Evolutionary conservation across 495 filamentous ascomycete species (phyloP).

Genomic region (Penicillium steckii): DNA sequence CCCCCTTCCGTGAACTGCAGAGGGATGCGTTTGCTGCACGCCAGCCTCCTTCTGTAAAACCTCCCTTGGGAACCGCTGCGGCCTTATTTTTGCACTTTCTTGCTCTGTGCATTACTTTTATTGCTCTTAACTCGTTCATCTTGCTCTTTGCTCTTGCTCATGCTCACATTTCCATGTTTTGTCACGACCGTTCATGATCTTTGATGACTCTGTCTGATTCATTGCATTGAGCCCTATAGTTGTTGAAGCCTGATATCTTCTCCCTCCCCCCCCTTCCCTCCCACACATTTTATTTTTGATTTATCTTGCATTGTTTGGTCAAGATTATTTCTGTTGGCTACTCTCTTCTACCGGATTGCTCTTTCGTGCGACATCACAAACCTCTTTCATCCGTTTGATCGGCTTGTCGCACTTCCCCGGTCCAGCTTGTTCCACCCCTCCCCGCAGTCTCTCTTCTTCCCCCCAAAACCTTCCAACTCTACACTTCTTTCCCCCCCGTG

Average conservation of each 20-base stretch:
- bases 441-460: conserved; percentile 23
- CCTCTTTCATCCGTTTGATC: conserved; percentile 15
- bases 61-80: conserved; percentile 13
- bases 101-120: too few species aligned
- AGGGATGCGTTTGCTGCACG: conserved; percentile 35
- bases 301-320: too few species aligned
- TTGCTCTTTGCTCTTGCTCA: conserved; percentile 7
- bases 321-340: too few species aligned
- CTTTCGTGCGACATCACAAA: conserved; percentile 14
- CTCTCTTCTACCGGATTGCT: too few species aligned
- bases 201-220: conserved; percentile 43
- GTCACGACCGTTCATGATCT: conserved; percentile 61
- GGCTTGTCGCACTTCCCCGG: conserved; percentile 29
- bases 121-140: too few species aligned
- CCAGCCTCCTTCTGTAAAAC: conserved; percentile 30
- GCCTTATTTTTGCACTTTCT: conserved; percentile 15
- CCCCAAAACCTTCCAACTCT: too few species aligned
- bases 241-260: too few species aligned
- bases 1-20: conserved; percentile 33
- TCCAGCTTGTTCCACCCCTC: conserved; percentile 23
- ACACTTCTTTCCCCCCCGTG: conserved; percentile 41
- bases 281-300: not conserved
- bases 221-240: not conserved
- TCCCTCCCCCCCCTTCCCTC: not conserved
- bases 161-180: conserved; percentile 24